A percentile compares a stretch with the other conserved stretches of the same genome.
phyloP scores from a whole-genome alignment of 2,329 filamentous ascomycete species.

The Huntiella savannae region DNA sequence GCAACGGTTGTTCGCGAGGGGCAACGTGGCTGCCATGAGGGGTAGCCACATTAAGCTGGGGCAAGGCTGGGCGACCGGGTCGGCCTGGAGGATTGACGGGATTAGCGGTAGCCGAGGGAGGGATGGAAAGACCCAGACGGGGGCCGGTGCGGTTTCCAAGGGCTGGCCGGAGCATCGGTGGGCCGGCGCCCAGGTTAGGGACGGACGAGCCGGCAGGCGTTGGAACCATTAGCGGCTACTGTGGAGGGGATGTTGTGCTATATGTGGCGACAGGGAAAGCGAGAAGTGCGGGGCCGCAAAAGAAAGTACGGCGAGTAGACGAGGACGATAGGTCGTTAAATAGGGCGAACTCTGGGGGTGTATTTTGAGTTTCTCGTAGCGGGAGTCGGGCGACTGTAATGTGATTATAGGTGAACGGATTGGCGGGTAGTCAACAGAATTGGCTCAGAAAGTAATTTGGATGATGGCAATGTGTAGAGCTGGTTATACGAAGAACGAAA shows the following conservation, averaged over 20 bases:
- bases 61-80: constrained; percentile 36
- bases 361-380: not conserved
- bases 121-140: constrained; percentile 74
- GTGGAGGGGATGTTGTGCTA: not conserved
- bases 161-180: constrained; percentile 65
- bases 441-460: too few relatives aligned
- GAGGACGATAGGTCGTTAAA: not conserved
- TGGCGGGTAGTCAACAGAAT: too few relatives aligned
- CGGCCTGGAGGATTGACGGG: constrained; percentile 32
- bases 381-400: not conserved
- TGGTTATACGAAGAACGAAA: too few relatives aligned
- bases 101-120: constrained; percentile 65
- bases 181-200: constrained; percentile 53
- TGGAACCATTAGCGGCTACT: constrained; percentile 13
- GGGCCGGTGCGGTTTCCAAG: constrained; percentile 47
- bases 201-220: constrained; percentile 17
- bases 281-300: not conserved
- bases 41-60: constrained; percentile 69
- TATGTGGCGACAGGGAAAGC: not conserved
- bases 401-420: too few relatives aligned
- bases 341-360: too few relatives aligned
- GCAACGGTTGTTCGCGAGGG: constrained; percentile 44
- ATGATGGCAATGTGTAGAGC: too few relatives aligned
- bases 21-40: constrained; percentile 65
- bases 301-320: not conserved